Evolutionary conservation across 768 basidiomycete genomes (phyloP).

Genomic region (Suillus luteus): DNA sequence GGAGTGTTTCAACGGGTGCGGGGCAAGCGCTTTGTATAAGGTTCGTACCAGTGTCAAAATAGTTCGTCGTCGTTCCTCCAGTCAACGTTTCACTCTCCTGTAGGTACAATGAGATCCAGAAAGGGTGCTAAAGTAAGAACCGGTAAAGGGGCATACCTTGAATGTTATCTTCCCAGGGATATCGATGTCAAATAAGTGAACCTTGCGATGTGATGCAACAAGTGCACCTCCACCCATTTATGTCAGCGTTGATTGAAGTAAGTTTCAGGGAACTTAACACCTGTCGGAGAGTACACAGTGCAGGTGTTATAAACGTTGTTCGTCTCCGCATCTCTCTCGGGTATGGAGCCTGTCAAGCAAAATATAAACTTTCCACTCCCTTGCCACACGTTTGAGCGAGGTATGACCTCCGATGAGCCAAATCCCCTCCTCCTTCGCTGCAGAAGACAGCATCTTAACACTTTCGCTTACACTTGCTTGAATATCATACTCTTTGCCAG

Average conservation of each 20-base stretch:
- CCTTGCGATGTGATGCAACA: conserved; percentile 87
- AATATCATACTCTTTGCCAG: conserved; percentile 60
- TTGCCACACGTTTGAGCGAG: conserved; percentile 6
- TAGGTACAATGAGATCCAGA: conserved; percentile 12
- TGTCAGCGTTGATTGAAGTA: background rate
- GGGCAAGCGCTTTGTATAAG: background rate
- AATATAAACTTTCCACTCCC: background rate
- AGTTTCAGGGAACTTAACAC: conserved; percentile 33
- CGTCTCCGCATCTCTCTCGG: conserved; percentile 67
- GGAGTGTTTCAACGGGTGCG: background rate
- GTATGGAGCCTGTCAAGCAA: conserved; percentile 77
- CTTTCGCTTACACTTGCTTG: conserved; percentile 65
- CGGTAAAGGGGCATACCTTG: conserved; percentile 53
- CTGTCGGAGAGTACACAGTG: conserved; percentile 85
- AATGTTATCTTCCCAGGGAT: conserved; percentile 91
- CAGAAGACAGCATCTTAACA: conserved; percentile 77
- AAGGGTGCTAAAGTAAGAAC: background rate
- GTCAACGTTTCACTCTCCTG: conserved; percentile 90
- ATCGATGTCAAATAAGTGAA: conserved; percentile 97
- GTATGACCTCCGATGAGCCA: conserved; percentile 91
- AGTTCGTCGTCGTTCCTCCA: conserved; percentile 70
- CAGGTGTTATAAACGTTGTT: conserved; percentile 90
- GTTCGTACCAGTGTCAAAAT: conserved; percentile 80
- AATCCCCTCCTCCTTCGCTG: conserved; percentile 72
- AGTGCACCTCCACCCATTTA: conserved; percentile 63